phyloP scores from a whole-genome alignment of 768 basidiomycete species.

The Psilocybe cyanescens region DNA sequence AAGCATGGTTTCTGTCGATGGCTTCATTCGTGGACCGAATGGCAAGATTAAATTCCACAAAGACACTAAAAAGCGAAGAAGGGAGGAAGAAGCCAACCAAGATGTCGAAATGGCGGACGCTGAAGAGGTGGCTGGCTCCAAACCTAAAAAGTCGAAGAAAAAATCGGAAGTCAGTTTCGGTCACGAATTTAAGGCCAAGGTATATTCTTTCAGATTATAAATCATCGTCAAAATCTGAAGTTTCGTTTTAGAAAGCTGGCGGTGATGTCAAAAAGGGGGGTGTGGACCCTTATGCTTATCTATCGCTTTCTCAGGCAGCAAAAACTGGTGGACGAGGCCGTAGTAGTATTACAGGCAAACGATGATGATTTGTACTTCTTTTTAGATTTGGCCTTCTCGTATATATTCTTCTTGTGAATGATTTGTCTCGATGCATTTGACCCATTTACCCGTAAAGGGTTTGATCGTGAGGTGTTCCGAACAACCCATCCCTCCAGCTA shows the following conservation, averaged over 20 bases:
- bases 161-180: conserved; percentile 59
- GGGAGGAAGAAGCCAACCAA: conserved; percentile 72
- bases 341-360: conserved; percentile 68
- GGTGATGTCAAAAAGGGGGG: conserved; percentile 91
- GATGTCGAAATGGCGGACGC: conserved; percentile 56
- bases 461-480: conserved; percentile 76
- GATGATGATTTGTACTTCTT: conserved; percentile 32
- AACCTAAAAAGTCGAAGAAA: conserved; percentile 60
- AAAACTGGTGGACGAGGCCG: conserved; percentile 54
- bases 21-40: conserved; percentile 81
- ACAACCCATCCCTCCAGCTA: conserved; percentile 71
- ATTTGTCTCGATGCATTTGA: not conserved
- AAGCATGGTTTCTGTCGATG: conserved; percentile 82
- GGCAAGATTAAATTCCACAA: conserved; percentile 96
- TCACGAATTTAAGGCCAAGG: conserved; percentile 96
- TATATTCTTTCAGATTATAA: conserved; percentile 36
- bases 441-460: conserved; percentile 63
- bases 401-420: not conserved
- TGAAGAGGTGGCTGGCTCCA: conserved; percentile 22
- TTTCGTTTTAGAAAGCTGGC: conserved; percentile 75
- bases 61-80: conserved; percentile 90
- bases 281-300: conserved; percentile 91
- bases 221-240: conserved; percentile 2
- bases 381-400: conserved; percentile 9
- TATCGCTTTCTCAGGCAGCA: conserved; percentile 82